Percentiles rank a stretch among this genome's conserved stretches.
Conservation (phyloP, 2,329 filamentous ascomycete genomes). For the Leptographium galeiforme region DNA sequence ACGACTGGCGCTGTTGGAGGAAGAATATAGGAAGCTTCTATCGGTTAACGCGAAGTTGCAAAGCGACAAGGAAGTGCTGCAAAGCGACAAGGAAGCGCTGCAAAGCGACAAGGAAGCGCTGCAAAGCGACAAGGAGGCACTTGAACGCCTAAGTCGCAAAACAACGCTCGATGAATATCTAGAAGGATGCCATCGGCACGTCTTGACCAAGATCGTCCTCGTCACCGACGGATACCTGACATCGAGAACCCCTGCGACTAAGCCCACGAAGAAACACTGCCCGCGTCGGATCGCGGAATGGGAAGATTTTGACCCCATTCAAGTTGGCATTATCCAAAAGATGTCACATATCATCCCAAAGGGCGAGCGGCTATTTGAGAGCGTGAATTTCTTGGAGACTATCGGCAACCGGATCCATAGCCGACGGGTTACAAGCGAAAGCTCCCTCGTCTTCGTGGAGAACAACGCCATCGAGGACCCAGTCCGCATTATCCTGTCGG, state of each 20-base stretch:
- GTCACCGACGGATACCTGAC: constrained; percentile 14
- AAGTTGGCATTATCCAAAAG: constrained; percentile 9
- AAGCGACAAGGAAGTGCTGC: background rate
- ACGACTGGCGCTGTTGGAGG: too few relatives aligned
- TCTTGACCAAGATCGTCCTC: constrained; percentile 15
- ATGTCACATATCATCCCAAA: constrained; percentile 13
- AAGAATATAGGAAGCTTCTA: too few relatives aligned
- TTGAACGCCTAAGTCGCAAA: constrained; percentile 11
- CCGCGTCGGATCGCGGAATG: constrained; percentile 16
- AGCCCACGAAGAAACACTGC: constrained; percentile 17
- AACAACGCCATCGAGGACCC: constrained; percentile 10
- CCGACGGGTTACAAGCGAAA: constrained; percentile 13
- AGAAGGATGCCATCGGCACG: constrained; percentile 14
- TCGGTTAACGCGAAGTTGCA: background rate
- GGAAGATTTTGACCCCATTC: constrained; percentile 16
- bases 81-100: background rate
- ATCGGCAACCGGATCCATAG: constrained; percentile 13
- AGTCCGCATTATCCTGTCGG: constrained; percentile 1
- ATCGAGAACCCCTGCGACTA: constrained; percentile 16
- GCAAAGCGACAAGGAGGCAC: background rate
- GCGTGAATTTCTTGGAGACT: constrained; percentile 11
- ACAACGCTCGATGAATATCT: constrained; percentile 21
- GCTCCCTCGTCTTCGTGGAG: constrained; percentile 10
- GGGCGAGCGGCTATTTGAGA: constrained; percentile 16
- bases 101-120: background rate